Conservation (phyloP, 805 yeast genomes). For the Isabelozyma heimii region DNA sequence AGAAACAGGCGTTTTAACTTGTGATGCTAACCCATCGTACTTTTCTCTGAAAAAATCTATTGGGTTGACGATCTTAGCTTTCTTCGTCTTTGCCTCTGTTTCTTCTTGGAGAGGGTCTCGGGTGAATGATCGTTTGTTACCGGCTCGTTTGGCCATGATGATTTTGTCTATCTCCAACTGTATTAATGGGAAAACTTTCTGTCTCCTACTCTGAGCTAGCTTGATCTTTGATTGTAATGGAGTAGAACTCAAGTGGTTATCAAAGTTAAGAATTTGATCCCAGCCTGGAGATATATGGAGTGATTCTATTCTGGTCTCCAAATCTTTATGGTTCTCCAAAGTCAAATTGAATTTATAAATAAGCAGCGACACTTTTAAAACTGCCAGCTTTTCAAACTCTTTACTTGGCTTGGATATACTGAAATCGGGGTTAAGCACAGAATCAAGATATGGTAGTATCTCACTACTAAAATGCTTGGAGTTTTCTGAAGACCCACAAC, state of each 20-base stretch:
- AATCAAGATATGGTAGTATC: slow-evolving; percentile 32
- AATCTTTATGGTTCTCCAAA: slow-evolving; percentile 35
- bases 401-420: slow-evolving; percentile 18
- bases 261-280: slow-evolving; percentile 29
- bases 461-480: slow-evolving; percentile 22
- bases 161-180: slow-evolving; percentile 30
- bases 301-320: slow-evolving; percentile 24
- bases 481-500: slow-evolving; percentile 17
- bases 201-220: slow-evolving; percentile 25
- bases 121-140: slow-evolving; percentile 7
- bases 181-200: slow-evolving; percentile 35
- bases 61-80: slow-evolving; percentile 26
- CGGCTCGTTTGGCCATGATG: slow-evolving; percentile 4
- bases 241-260: slow-evolving; percentile 13
- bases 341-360: slow-evolving; percentile 38
- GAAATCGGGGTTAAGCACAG: slow-evolving; percentile 29
- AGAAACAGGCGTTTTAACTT: slow-evolving; percentile 15
- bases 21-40: slow-evolving; percentile 33
- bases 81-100: slow-evolving; percentile 11
- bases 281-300: slow-evolving; percentile 34
- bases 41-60: slow-evolving; percentile 38
- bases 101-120: slow-evolving; percentile 2
- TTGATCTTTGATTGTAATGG: slow-evolving; percentile 12
- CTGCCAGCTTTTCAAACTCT: slow-evolving; percentile 25
- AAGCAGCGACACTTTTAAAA: slow-evolving; percentile 36